phyloP scores from a whole-genome alignment of 2,329 filamentous ascomycete species.

The Phaeomoniella chlamydospora region DNA sequence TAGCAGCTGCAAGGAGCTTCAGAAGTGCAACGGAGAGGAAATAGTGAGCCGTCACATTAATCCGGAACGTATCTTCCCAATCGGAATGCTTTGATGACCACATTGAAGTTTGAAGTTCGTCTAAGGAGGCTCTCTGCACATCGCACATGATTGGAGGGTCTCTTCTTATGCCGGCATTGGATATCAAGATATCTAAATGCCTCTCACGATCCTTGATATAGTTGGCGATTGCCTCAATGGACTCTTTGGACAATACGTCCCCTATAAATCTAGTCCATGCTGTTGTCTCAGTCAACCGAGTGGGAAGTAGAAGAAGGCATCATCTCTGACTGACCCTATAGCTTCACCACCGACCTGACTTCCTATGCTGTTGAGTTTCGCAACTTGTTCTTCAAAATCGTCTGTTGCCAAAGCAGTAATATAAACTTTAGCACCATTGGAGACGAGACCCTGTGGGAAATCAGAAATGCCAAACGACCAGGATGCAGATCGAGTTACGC shows the following conservation, averaged over 20 bases:
- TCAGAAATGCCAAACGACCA: background rate
- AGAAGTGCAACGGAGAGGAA: slow-evolving; percentile 33
- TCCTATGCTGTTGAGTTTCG: slow-evolving; percentile 24
- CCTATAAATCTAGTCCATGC: slow-evolving; percentile 8
- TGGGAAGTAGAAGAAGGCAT: background rate
- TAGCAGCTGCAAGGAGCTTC: slow-evolving; percentile 26
- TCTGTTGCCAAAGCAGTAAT: slow-evolving; percentile 26
- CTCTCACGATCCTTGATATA: slow-evolving; percentile 19
- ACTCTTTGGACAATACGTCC: slow-evolving; percentile 27
- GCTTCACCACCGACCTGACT: slow-evolving; percentile 20
- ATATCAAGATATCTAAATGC: slow-evolving; percentile 33
- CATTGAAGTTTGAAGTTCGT: slow-evolving; percentile 30
- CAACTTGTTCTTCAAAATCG: slow-evolving; percentile 22
- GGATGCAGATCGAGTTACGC: slow-evolving; percentile 13
- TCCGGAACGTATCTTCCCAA: slow-evolving; percentile 30
- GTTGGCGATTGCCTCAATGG: slow-evolving; percentile 19
- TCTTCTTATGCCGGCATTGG: slow-evolving; percentile 34
- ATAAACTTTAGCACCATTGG: slow-evolving; percentile 33
- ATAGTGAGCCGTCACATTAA: slow-evolving; percentile 37
- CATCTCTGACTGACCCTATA: slow-evolving; percentile 16
- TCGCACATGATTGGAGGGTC: slow-evolving; percentile 29
- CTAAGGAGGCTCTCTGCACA: slow-evolving; percentile 25
- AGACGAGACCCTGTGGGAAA: slow-evolving; percentile 23
- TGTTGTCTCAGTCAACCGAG: background rate
- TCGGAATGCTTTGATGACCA: slow-evolving; percentile 29